Percentiles rank a stretch among this genome's conserved stretches.
phyloP scores from a whole-genome alignment of 208 protist genomes.

The Trypanosomatidae sp. region DNA sequence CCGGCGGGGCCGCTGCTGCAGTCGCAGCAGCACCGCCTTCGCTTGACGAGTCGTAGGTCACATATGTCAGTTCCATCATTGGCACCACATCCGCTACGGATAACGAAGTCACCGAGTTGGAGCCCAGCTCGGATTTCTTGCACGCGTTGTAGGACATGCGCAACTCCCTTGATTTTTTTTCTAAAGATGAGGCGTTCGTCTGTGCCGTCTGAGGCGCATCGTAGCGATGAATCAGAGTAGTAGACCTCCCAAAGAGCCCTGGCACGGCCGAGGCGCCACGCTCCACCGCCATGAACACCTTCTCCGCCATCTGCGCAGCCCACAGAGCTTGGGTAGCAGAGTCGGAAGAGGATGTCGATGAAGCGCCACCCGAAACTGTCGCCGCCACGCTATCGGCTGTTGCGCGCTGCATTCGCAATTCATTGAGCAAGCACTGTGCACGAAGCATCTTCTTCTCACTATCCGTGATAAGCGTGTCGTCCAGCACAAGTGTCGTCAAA shows the following conservation, averaged over 20 bases:
- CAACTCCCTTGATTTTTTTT: not conserved
- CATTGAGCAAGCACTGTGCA: constrained; percentile 35
- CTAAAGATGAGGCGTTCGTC: not conserved
- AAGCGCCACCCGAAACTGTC: not conserved
- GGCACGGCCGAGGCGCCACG: constrained; percentile 17
- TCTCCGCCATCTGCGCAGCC: constrained; percentile 9
- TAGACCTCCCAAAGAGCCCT: constrained; percentile 22
- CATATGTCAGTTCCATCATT: not conserved
- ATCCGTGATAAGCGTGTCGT: constrained; percentile 29
- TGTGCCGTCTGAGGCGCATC: not conserved
- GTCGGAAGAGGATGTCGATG: not conserved
- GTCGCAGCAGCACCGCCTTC: not conserved
- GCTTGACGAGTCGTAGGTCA: constrained; percentile 3
- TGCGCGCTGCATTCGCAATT: constrained; percentile 15
- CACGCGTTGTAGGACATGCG: not conserved
- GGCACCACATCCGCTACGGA: not conserved
- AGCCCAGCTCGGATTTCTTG: not conserved
- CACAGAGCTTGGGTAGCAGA: not conserved
- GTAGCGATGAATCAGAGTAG: constrained; percentile 11
- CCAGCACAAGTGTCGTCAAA: constrained; percentile 34
- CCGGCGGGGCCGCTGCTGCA: not conserved
- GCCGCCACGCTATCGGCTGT: not conserved
- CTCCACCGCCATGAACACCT: constrained; percentile 15
- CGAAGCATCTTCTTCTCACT: constrained; percentile 28
- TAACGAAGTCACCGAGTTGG: not conserved